Percentiles rank a stretch among this genome's conserved stretches.
These are phyloP conservation scores for Ampelocalamus luodianensis DNA, from an alignment of 176 grass and related monocot species.

Conservation along the genomic window DNA sequence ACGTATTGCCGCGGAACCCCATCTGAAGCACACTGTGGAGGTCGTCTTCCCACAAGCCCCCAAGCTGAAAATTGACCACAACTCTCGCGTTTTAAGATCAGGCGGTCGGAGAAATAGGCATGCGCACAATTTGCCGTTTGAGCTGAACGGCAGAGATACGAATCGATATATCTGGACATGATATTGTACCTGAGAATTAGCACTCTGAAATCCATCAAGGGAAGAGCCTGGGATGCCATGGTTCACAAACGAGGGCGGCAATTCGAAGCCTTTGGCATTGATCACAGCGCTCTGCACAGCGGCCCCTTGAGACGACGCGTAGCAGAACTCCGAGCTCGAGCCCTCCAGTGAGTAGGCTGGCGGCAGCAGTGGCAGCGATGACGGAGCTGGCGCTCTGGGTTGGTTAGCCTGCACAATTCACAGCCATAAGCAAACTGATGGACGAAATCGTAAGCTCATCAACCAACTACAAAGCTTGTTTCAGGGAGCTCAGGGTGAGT, in stretches of 20 bases:
- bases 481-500: background rate
- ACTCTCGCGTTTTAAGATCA: background rate
- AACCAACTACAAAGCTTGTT: background rate
- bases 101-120: background rate
- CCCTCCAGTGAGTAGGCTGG: conserved; percentile 42
- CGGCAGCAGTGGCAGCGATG: background rate
- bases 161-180: background rate
- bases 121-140: background rate
- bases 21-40: conserved; percentile 79
- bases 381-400: background rate
- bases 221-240: conserved; percentile 23
- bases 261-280: background rate
- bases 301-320: conserved; percentile 33
- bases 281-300: conserved; percentile 28
- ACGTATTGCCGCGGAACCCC: conserved; percentile 52
- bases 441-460: background rate
- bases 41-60: conserved; percentile 69
- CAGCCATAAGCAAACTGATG: background rate
- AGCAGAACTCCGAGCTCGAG: conserved; percentile 39
- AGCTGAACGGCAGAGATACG: background rate
- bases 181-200: conserved; percentile 49
- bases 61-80: conserved; percentile 43
- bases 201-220: conserved; percentile 42
- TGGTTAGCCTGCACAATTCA: conserved; percentile 36
- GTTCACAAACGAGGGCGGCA: background rate